Conservation (phyloP, 305 asterid genomes). For the Withania somnifera region DNA sequence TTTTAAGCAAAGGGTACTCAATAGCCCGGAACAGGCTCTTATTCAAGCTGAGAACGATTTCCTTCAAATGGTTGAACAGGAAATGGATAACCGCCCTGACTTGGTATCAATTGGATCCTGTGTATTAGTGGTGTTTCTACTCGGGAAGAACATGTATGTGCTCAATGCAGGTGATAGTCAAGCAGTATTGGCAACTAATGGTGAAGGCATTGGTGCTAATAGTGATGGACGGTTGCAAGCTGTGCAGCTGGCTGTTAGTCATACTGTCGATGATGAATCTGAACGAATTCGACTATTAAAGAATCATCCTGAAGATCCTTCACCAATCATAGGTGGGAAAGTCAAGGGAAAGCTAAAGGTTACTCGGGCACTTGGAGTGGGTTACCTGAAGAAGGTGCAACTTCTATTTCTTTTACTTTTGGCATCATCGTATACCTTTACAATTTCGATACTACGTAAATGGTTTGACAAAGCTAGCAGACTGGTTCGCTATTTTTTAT, state of each 20-base stretch:
- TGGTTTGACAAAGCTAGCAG: background rate
- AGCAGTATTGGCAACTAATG: constrained; percentile 73
- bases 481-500: background rate
- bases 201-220: constrained; percentile 11
- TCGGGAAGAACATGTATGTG: constrained; percentile 70
- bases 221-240: constrained; percentile 25
- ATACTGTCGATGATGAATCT: constrained; percentile 62
- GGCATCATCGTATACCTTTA: background rate
- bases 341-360: constrained; percentile 88
- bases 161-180: constrained; percentile 84
- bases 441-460: background rate
- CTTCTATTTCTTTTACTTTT: background rate
- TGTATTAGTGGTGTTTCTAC: constrained; percentile 55
- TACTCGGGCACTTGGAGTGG: constrained; percentile 94
- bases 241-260: constrained; percentile 66
- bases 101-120: constrained; percentile 86
- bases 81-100: constrained; percentile 96
- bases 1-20: constrained; percentile 48
- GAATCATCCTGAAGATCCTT: constrained; percentile 74
- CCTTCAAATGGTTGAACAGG: constrained; percentile 84
- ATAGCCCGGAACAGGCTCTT: constrained; percentile 61
- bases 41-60: constrained; percentile 73
- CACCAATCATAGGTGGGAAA: constrained; percentile 41
- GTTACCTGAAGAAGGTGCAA: constrained; percentile 79
- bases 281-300: constrained; percentile 53